A percentile compares a stretch with the other conserved stretches of the same genome.
phyloP scores from a whole-genome alignment of 768 basidiomycete species.

The Termitomyces sp. region DNA sequence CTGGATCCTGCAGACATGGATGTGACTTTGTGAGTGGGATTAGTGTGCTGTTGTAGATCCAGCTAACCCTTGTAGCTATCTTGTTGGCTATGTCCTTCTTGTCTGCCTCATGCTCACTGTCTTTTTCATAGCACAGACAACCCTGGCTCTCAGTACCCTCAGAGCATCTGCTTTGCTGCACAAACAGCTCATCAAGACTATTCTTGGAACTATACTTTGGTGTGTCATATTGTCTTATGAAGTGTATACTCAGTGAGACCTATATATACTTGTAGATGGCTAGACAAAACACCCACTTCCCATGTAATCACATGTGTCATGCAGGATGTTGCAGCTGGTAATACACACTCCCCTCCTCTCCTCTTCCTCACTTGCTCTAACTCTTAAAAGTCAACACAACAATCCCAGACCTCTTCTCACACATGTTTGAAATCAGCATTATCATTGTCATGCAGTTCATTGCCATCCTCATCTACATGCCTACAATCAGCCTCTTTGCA shows the following conservation, averaged over 20 bases:
- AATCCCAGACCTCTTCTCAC: conserved; percentile 23
- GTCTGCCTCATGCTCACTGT: no score
- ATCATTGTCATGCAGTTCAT: conserved; percentile 14
- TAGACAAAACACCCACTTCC: no score
- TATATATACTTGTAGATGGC: no score
- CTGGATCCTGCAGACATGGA: conserved; percentile 27
- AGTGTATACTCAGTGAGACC: no score
- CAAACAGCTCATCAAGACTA: conserved; percentile 41
- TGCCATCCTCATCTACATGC: conserved; percentile 13
- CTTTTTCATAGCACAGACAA: no score
- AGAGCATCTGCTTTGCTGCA: conserved; percentile 56
- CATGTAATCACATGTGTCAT: conserved; percentile 33
- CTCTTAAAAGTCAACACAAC: conserved; percentile 9
- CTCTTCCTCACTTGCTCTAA: conserved; percentile 28
- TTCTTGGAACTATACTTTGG: conserved; percentile 21
- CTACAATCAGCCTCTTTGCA: conserved; percentile 9
- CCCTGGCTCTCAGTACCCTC: conserved; percentile 19
- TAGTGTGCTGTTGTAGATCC: conserved; percentile 15
- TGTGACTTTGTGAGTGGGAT: conserved; percentile 8
- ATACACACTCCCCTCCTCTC: no score
- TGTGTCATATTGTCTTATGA: no score
- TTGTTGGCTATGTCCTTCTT: no score
- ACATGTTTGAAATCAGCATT: conserved; percentile 9
- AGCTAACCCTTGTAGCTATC: no score
- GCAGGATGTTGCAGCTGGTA: conserved; percentile 52